Evolutionary conservation across 768 basidiomycete species (phyloP).

Genomic region (Aureoboletus auriporus): DNA sequence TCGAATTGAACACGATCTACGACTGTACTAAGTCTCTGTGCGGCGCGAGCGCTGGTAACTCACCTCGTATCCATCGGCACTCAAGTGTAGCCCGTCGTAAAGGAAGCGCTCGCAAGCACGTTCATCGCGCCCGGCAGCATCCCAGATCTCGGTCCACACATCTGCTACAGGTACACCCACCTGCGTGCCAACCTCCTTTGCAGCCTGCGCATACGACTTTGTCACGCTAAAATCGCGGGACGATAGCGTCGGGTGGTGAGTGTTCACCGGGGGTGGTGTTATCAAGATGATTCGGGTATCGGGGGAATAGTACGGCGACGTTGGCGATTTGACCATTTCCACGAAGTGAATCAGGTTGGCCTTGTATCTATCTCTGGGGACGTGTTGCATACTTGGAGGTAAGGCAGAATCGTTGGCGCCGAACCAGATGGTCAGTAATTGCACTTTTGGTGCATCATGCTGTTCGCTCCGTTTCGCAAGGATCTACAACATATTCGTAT

Average conservation of each 20-base stretch:
- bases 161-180: constrained; percentile 64
- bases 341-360: constrained; percentile 64
- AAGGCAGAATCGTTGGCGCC: constrained; percentile 86
- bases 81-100: constrained; percentile 80
- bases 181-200: constrained; percentile 53
- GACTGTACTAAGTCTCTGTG: neutral
- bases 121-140: constrained; percentile 64
- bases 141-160: constrained; percentile 69
- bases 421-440: constrained; percentile 83
- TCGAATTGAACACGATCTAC: constrained; percentile 64
- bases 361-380: constrained; percentile 63
- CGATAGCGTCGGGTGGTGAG: constrained; percentile 51
- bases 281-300: constrained; percentile 74
- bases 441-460: constrained; percentile 54
- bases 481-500: constrained; percentile 35
- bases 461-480: constrained; percentile 51
- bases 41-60: no score
- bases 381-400: constrained; percentile 63
- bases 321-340: constrained; percentile 53
- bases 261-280: constrained; percentile 82
- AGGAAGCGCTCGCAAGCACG: constrained; percentile 48
- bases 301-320: constrained; percentile 65
- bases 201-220: constrained; percentile 66
- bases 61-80: constrained; percentile 28
- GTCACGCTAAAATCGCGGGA: constrained; percentile 49